Percentiles rank a stretch among this genome's conserved stretches.
Evolutionary conservation across 2,329 filamentous ascomycete genomes (phyloP).

Genomic region (Aspergillus carbonarius): DNA sequence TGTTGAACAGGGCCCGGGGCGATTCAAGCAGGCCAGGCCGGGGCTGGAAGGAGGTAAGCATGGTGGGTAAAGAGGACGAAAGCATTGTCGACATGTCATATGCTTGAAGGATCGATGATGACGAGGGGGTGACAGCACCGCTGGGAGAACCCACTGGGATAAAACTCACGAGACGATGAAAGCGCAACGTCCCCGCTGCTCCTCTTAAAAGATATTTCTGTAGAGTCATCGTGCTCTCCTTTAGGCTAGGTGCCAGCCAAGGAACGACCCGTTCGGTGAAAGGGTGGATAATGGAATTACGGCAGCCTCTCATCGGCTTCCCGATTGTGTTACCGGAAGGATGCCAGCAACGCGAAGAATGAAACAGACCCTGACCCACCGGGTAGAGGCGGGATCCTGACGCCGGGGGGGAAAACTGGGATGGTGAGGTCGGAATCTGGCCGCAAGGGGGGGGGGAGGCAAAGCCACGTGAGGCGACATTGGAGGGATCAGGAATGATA

Average conservation of each 20-base stretch:
- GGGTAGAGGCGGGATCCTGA: conserved; percentile 3
- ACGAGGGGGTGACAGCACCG: not conserved
- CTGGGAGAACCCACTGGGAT: not conserved
- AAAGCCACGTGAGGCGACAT: not conserved
- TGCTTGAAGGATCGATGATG: not conserved
- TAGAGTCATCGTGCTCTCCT: conserved; percentile 12
- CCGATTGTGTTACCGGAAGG: conserved; percentile 12
- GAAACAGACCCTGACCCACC: conserved; percentile 9
- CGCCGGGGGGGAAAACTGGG: not conserved
- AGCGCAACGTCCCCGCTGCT: conserved; percentile 4
- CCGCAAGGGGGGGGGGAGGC: not conserved
- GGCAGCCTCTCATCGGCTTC: conserved; percentile 7
- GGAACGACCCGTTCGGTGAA: not conserved
- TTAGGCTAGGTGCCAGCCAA: not conserved
- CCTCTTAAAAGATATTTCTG: conserved; percentile 10
- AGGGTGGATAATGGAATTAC: not conserved
- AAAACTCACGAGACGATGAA: conserved; percentile 10
- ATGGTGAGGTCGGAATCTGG: conserved; percentile 8
- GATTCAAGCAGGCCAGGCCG: conserved; percentile 16
- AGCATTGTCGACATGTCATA: not conserved
- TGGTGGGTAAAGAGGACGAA: conserved; percentile 12
- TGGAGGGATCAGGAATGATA: no score
- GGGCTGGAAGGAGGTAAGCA: conserved; percentile 28
- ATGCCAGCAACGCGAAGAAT: not conserved
- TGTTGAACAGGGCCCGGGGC: conserved; percentile 2